Evolutionary conservation across 495 filamentous ascomycete genomes (phyloP).

Genomic region (Aspergillus sclerotioniger): DNA sequence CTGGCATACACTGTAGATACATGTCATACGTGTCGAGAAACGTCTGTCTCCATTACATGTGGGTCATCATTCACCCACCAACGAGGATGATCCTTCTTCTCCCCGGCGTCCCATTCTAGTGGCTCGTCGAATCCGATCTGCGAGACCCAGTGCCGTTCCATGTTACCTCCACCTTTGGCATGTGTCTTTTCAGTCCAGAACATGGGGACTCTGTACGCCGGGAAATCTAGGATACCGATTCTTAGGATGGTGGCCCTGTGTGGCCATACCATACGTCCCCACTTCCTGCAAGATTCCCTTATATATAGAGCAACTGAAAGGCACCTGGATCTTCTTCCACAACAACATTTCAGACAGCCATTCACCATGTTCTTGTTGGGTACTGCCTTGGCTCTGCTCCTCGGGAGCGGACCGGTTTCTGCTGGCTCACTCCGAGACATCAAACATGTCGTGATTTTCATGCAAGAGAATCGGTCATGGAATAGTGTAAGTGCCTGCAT

Average conservation of each 20-base stretch:
- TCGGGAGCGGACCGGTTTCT: slow-evolving; percentile 22
- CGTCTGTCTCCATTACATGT: background rate
- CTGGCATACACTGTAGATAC: background rate
- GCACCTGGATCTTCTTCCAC: background rate
- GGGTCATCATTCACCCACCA: background rate
- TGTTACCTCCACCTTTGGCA: background rate
- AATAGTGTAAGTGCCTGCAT: slow-evolving; percentile 29
- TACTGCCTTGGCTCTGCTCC: slow-evolving; percentile 20
- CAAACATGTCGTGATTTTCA: slow-evolving; percentile 58
- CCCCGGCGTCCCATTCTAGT: background rate
- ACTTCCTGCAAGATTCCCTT: background rate
- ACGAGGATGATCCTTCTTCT: background rate
- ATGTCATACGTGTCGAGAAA: background rate
- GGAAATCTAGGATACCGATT: background rate
- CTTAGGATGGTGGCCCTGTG: background rate
- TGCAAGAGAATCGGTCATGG: slow-evolving; percentile 52
- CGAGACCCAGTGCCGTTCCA: slow-evolving; percentile 3
- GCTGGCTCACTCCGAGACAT: slow-evolving; percentile 50
- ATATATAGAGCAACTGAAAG: background rate
- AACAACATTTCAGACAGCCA: background rate
- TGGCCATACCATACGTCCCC: background rate
- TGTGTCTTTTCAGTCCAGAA: background rate
- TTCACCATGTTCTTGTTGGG: slow-evolving; percentile 8
- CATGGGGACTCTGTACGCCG: background rate
- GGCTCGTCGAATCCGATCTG: slow-evolving; percentile 5